Conservation (phyloP, 306 rosid species). For the Lagenaria siceraria region DNA sequence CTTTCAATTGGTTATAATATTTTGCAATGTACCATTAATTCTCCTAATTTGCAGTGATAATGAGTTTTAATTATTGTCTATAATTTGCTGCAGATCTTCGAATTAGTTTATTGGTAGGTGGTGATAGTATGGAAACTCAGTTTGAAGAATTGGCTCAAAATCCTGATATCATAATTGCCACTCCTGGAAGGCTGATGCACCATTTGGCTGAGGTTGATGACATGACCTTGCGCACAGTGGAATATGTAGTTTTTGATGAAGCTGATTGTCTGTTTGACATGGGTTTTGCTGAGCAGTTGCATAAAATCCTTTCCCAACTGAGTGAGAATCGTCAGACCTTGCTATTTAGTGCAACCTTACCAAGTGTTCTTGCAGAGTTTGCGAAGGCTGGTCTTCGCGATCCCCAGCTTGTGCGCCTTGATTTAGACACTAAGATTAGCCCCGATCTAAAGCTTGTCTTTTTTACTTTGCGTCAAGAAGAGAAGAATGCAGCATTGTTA, state of each 20-base stretch:
- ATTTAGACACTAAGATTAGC: conserved; percentile 77
- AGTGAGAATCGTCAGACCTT: conserved; percentile 81
- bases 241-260: conserved; percentile 89
- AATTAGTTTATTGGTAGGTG: conserved; percentile 82
- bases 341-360: conserved; percentile 86
- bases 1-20: not conserved
- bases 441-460: conserved; percentile 77
- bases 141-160: conserved; percentile 74
- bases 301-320: conserved; percentile 58
- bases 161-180: conserved; percentile 85
- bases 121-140: conserved; percentile 89
- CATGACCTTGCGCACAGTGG: conserved; percentile 68
- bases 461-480: conserved; percentile 74
- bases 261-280: conserved; percentile 72
- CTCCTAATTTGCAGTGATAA: not conserved
- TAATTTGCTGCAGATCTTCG: conserved; percentile 52
- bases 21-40: not conserved
- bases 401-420: conserved; percentile 79
- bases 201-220: conserved; percentile 84
- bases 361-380: conserved; percentile 91
- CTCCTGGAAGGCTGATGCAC: conserved; percentile 97
- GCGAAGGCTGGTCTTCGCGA: conserved; percentile 94
- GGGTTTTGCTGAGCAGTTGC: conserved; percentile 93
- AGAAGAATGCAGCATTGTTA: conserved; percentile 59
- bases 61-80: not conserved